Evolutionary conservation across 1,284 basidiomycete species (phyloP).

Genomic region (Bjerkandera adusta): DNA sequence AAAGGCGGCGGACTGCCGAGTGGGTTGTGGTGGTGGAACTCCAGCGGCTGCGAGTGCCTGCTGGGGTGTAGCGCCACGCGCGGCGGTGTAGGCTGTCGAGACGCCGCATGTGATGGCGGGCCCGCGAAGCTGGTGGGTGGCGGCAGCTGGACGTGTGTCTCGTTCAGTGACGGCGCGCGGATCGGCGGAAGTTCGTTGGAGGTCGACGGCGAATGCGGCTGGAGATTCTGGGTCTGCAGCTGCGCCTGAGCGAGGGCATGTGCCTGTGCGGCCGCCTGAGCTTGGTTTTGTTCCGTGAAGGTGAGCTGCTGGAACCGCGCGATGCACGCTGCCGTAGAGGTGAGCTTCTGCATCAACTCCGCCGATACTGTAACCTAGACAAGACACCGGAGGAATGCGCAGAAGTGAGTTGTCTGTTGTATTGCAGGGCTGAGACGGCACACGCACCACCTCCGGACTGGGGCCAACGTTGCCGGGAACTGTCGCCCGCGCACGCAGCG

Average conservation of each 20-base stretch:
- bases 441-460: constrained; percentile 43
- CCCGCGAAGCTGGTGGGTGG: constrained; percentile 10
- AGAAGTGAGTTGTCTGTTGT: constrained; percentile 6
- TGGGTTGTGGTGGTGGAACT: constrained; percentile 5
- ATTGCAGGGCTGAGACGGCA: constrained; percentile 5
- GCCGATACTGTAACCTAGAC: constrained; percentile 46
- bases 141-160: constrained; percentile 4
- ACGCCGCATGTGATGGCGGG: constrained; percentile 19
- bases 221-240: constrained; percentile 37
- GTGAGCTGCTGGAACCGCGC: constrained; percentile 35
- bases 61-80: constrained; percentile 24
- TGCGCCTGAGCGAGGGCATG: constrained; percentile 22
- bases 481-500: constrained; percentile 21
- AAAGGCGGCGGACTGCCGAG: constrained; percentile 11
- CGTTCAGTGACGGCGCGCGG: constrained; percentile 2
- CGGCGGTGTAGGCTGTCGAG: constrained; percentile 20
- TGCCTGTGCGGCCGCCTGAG: constrained; percentile 12
- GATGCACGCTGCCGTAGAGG: constrained; percentile 43
- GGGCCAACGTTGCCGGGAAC: constrained; percentile 18
- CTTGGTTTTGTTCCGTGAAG: constrained; percentile 23
- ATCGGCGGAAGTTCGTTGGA: constrained; percentile 20
- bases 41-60: constrained; percentile 29
- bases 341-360: constrained; percentile 49
- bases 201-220: constrained; percentile 27
- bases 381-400: background rate